Evolutionary conservation across 73 alveolate genomes (phyloP).

Genomic region (Tetrahymena borealis): DNA sequence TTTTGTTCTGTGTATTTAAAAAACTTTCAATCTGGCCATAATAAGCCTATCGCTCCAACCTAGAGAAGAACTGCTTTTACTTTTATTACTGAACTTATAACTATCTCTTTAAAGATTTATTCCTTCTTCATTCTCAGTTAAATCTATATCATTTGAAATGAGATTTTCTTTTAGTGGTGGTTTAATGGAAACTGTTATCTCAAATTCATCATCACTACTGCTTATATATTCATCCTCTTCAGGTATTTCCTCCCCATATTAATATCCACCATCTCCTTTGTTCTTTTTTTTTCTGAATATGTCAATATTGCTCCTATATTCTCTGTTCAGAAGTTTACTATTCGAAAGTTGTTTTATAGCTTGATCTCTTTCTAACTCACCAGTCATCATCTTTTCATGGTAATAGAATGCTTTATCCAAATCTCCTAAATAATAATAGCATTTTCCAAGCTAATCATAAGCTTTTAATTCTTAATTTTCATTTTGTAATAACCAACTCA

Average conservation of each 20-base stretch:
- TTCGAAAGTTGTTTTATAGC: background rate
- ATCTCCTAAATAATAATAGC: conserved; percentile 19
- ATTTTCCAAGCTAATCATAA: conserved; percentile 20
- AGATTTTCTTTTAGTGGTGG: background rate
- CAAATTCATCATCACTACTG: background rate
- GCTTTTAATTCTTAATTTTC: conserved; percentile 24
- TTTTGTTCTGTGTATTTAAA: background rate
- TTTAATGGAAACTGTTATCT: background rate
- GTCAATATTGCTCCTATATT: background rate
- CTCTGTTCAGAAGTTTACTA: background rate
- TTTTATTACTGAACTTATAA: background rate
- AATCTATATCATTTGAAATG: background rate
- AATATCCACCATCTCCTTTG: too few relatives aligned
- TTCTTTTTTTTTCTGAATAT: background rate
- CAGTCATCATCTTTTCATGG: conserved; percentile 24
- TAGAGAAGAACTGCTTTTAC: background rate
- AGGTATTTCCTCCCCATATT: background rate
- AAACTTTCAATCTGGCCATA: background rate
- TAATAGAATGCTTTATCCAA: conserved; percentile 5
- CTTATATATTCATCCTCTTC: background rate
- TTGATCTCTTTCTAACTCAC: conserved; percentile 3
- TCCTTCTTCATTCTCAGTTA: too few relatives aligned
- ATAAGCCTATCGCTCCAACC: background rate
- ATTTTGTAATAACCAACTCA: conserved; percentile 13
- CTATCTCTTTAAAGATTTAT: too few relatives aligned